Evolutionary conservation across 1,139 yeast species (phyloP).

Genomic region (Hyphopichia burtonii): DNA sequence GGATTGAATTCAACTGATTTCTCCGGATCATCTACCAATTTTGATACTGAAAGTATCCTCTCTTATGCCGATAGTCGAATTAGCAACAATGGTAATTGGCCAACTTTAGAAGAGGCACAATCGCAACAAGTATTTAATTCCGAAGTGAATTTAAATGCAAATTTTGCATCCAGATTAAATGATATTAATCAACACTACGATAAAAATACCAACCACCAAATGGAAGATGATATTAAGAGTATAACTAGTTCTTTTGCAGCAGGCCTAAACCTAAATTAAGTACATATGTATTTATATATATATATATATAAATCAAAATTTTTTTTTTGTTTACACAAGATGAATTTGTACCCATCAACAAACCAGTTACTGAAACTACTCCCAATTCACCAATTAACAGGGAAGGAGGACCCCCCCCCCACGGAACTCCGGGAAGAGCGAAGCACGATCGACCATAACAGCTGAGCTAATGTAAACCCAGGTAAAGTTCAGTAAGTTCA

Average conservation of each 20-base stretch:
- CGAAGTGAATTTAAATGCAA: slow-evolving; percentile 28
- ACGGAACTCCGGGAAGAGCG: too few species aligned
- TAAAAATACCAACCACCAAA: slow-evolving; percentile 21
- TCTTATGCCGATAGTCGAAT: slow-evolving; percentile 30
- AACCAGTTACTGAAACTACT: too few species aligned
- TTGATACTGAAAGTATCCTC: slow-evolving; percentile 50
- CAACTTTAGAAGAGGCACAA: slow-evolving; percentile 18
- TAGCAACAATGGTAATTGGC: slow-evolving; percentile 35
- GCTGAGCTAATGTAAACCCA: too few species aligned
- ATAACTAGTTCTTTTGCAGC: slow-evolving; percentile 49
- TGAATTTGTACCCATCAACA: too few species aligned
- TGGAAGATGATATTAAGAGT: slow-evolving; percentile 49
- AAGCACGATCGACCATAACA: too few species aligned
- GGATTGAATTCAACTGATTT: background rate
- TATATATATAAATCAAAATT: too few species aligned
- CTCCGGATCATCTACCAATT: slow-evolving; percentile 18
- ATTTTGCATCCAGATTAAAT: slow-evolving; percentile 43
- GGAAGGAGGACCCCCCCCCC: too few species aligned
- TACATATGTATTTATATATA: too few species aligned
- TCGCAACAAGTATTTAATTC: too few species aligned
- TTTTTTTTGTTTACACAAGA: too few species aligned
- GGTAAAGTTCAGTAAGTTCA: too few species aligned
- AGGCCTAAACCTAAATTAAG: slow-evolving; percentile 23
- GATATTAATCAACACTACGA: slow-evolving; percentile 20
- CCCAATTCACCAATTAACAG: too few species aligned